Percentiles rank a stretch among this genome's conserved stretches.
Conservation (phyloP, 1,284 basidiomycete genomes). For the Leccinum fuscescens region DNA sequence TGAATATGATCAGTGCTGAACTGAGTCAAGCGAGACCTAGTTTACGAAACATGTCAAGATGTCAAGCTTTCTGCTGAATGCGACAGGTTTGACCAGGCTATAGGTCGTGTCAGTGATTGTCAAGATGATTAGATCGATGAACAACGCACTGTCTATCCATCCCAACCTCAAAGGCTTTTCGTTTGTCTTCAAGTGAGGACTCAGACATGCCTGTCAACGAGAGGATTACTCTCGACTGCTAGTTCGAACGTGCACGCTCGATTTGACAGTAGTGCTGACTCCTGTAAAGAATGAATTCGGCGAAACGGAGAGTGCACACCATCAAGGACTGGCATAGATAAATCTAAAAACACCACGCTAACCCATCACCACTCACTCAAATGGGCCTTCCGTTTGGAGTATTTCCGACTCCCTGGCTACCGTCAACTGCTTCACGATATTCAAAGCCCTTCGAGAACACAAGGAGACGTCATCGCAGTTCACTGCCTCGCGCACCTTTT, state of each 20-base stretch:
- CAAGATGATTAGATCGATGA: not conserved
- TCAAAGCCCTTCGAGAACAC: conserved; percentile 63
- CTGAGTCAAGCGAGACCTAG: conserved; percentile 55
- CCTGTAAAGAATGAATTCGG: conserved; percentile 39
- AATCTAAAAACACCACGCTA: conserved; percentile 80
- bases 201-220: conserved; percentile 88
- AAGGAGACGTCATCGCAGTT: conserved; percentile 4
- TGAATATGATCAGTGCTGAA: conserved; percentile 8
- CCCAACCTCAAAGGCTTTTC: conserved; percentile 86
- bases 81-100: conserved; percentile 77
- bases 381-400: conserved; percentile 65
- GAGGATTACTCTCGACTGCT: no score
- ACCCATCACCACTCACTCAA: conserved; percentile 59
- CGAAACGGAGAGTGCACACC: conserved; percentile 40
- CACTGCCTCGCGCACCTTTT: conserved; percentile 46
- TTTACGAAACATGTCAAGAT: conserved; percentile 78
- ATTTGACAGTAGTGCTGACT: no score
- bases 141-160: conserved; percentile 88
- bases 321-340: conserved; percentile 93
- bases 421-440: conserved; percentile 78
- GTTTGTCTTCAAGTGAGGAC: conserved; percentile 81
- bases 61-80: conserved; percentile 78
- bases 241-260: no score
- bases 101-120: not conserved
- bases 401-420: conserved; percentile 78